Evolutionary conservation across 371 early-diverging fungal genomes (phyloP), one percentile per base, ranked within the genome.

Genomic region (Mucor saturninus): DNA sequence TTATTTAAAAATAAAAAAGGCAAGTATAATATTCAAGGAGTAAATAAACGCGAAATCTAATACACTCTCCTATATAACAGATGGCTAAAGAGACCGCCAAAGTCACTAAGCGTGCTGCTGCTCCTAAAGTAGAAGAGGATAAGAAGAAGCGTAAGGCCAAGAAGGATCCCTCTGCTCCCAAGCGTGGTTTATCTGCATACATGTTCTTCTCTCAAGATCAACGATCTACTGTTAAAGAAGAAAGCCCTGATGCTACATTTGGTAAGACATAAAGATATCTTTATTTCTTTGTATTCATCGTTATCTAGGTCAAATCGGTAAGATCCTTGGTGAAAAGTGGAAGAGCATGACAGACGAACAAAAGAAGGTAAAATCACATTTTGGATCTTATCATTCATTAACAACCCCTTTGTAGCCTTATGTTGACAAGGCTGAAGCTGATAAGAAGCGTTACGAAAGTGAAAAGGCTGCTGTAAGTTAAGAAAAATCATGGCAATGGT

Each of bases 281-380:
- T 21, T 21, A 21, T 21, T 21, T 21, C 21, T 21, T 21, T 21
- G 21, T 21, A 21, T 21, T 21, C 21, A 21, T 21, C 21, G 21
- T 21, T 21, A 21, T 21, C 10, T 68, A 87, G 87, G 85, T 60
- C 81, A 90, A 50, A 82, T 92, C 52, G 89, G 91, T 62, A 91
- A 90, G 79, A 70, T 89, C 58, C 84, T 94, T 53, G 96, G 96
- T 65, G 86, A 87, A 57, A 77, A 79, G 79, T 95, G 95, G 95
- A 89, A 89, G 76, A 48, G 56, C 2, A 76, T 90, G 80, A 35
- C 69, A 48, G 89, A 89, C 0, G 78, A 77, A 43, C 86, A 91
- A 54, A 86, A 87, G 79, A 73, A 77, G 68, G 84, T 85, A 81
- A 31, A 35, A 21, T 21, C 1, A 21, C 28, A 48, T 51, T 31